Evolutionary conservation across 345 rosid species (phyloP), one percentile per base, ranked within the genome.

Genomic region (Eucalyptus fibrosa): DNA sequence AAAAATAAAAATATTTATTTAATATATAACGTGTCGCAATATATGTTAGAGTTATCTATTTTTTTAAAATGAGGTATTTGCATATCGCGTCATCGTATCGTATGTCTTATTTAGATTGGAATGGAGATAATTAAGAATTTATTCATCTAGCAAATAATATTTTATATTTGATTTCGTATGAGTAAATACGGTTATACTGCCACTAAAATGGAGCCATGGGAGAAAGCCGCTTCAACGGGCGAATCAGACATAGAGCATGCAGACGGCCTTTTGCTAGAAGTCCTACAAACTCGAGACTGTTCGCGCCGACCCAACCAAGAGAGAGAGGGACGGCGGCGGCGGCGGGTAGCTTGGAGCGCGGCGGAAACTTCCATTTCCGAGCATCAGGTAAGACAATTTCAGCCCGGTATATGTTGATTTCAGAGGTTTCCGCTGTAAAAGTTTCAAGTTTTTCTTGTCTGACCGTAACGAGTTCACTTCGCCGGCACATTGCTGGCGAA

Each of bases 41-140:
- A 42, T 4, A 4, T 18, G 4, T 53, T 4, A 18, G 2, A 53
- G 1, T 18, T 51, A 1, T 51, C 1, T 53, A 7, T 53, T 53
- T 51, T 53, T 18, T 1, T 1, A 53, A 53, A 53, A 53, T 53
- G 2, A 18, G 0, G 23, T 51, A 0, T 51, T 0, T 1, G 23
- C 2, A 51, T 18, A 1, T 51, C 4, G 4, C 3, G 1, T 18
- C 2, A 0, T 51, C 4, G 4, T 7, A 4, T 53, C 24, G 1
- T n/a, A n/a, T n/a, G 0, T 19, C 9, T 0, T 53, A 19, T 53
- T 53, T 53, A 53, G 24, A 69, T 32, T 18, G 24, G 5, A 8
- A 21, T 32, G 26, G 26, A 19, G 82, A 34, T 18, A 4, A 18
- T 67, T 34, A 72, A 72, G 40, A 72, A 72, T 72, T 72, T 72